A percentile compares a stretch with the other conserved stretches of the same genome.
phyloP scores from a whole-genome alignment of 257 asterid genomes.

The Euphrasia confusa region DNA sequence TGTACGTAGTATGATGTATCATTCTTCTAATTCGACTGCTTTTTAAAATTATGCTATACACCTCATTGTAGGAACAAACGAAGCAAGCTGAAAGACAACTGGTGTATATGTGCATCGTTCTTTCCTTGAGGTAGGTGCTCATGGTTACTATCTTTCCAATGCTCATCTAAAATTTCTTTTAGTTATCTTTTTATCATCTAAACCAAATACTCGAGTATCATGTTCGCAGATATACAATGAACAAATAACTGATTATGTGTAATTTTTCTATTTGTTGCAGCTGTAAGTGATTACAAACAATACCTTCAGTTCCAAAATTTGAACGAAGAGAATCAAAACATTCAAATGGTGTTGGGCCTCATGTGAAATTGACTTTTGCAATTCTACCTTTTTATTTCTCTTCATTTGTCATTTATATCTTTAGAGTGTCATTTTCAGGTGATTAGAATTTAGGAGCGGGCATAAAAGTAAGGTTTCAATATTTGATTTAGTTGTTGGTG shows the following conservation, averaged over 20 bases:
- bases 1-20: neutral
- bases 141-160: constrained; percentile 13
- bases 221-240: constrained; percentile 27
- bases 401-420: no score
- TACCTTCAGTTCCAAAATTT: no score
- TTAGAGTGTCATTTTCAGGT: no score
- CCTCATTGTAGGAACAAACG: constrained; percentile 67
- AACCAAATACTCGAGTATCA: constrained; percentile 16
- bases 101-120: constrained; percentile 89
- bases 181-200: constrained; percentile 4
- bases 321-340: no score
- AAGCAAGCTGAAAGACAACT: constrained; percentile 81
- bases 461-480: no score
- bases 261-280: no score
- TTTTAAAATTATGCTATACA: constrained; percentile 3
- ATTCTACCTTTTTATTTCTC: no score
- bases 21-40: constrained; percentile 12
- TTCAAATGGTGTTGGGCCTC: no score
- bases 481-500: no score
- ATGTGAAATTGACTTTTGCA: no score
- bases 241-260: constrained; percentile 71
- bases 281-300: no score
- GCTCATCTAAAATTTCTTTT: constrained; percentile 12
- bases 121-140: constrained; percentile 76
- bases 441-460: no score